Evolutionary conservation across 495 filamentous ascomycete species (phyloP), one percentile per base, ranked within the genome.

Genomic region (Astrocystis sublimbata): DNA sequence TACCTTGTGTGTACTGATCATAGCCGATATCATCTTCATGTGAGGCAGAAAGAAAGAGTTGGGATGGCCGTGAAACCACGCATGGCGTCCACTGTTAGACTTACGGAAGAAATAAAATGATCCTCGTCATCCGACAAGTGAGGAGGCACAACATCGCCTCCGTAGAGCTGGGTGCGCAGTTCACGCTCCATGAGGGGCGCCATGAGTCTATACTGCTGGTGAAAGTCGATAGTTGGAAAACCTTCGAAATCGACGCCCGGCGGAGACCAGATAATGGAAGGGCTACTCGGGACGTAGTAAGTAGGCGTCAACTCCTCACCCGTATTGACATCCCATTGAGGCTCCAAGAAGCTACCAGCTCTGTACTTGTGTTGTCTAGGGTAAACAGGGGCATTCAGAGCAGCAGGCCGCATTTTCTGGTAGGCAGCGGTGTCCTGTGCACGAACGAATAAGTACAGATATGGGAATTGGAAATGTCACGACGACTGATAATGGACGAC

Each of bases 231-330:
- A 0, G 56, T 40, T 0, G 9, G 17, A 21, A 49, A 45, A 8
- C 59, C 26, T 2, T 10, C 5, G 19, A 60, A 58, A 3, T 47
- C 17, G 6, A 70, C 36, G 3, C 69, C 71, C 10, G 68, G 68
- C 12, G 71, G 64, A 6, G 62, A 58, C 60, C 52, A 67, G 43
- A 71, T 60, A 4, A 73, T 51, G 12, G 67, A 65, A 0, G 69
- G 69, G 23, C 43, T 58, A 0, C 9, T 51, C 13, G 67, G 67
- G 13, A 73, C 68, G 1, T 28, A 0, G 45, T 73, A 73, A 6
- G n/a, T 13, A 0, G 71, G 71, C 15, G 71, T 66, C n/a, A 68
- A 47, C 53, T 60, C 45, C 23, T 63, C 60, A 0, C 71, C 68
- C 1, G 68, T 71, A 2, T 47, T 2, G 17, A 49, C 1, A 28